phyloP scores from a whole-genome alignment of 495 filamentous ascomycete genomes.

The Tuber aestivum region DNA sequence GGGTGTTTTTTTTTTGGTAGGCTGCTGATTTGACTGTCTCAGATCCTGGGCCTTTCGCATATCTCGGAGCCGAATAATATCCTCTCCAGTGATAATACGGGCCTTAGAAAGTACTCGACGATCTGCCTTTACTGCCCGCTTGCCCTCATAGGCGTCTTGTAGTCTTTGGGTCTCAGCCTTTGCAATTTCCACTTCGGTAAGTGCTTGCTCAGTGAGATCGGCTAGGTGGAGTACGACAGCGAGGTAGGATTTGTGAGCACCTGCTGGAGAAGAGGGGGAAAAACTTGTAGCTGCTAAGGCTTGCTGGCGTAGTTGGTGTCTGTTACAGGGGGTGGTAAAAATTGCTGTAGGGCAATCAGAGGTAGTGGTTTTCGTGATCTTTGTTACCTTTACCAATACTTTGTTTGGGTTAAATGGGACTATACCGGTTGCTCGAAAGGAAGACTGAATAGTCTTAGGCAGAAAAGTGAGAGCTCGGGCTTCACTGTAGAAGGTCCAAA shows the following conservation, averaged over 20 bases:
- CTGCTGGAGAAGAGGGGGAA: too few relatives aligned
- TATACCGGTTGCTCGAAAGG: conserved; percentile 13
- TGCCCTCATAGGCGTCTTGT: conserved; percentile 9
- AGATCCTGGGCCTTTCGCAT: neutral
- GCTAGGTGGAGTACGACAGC: conserved; percentile 11
- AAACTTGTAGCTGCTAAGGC: conserved; percentile 6
- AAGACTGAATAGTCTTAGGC: conserved; percentile 6
- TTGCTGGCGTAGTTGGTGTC: too few relatives aligned
- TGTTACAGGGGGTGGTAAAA: conserved; percentile 6
- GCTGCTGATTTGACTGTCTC: neutral
- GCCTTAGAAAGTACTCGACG: conserved; percentile 12
- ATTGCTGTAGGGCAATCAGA: neutral
- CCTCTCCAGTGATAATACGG: conserved; percentile 14
- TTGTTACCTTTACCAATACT: conserved; percentile 4
- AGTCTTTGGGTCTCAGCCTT: conserved; percentile 9
- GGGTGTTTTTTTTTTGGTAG: neutral
- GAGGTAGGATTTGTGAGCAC: neutral
- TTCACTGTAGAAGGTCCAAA: conserved; percentile 18
- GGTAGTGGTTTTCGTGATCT: too few relatives aligned
- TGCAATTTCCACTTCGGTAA: conserved; percentile 7
- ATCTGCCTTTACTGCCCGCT: conserved; percentile 9
- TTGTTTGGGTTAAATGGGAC: conserved; percentile 15
- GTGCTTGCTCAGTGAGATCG: conserved; percentile 9
- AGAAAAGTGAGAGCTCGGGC: conserved; percentile 7
- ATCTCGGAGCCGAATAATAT: conserved; percentile 11